Conservation (phyloP, 129 eudicot genomes). For the Lactuca saligna region DNA sequence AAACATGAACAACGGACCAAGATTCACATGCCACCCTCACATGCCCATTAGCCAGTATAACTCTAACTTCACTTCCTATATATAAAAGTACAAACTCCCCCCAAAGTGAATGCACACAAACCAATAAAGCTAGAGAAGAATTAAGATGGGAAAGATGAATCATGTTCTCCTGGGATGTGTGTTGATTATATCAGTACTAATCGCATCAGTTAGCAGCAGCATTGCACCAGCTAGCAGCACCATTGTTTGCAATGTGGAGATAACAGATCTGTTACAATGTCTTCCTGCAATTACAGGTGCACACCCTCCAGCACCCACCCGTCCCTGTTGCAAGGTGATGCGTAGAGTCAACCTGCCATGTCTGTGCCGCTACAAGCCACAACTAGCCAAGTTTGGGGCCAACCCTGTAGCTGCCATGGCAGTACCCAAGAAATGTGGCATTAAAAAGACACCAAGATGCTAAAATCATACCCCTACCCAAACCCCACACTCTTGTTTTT, state of each 20-base stretch:
- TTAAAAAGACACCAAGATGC: slow-evolving; percentile 33
- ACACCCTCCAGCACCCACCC: slow-evolving; percentile 45
- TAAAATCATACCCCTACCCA: neutral
- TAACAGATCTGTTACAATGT: slow-evolving; percentile 44
- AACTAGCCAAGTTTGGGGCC: slow-evolving; percentile 40
- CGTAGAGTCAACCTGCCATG: slow-evolving; percentile 41
- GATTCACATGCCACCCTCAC: slow-evolving; percentile 17
- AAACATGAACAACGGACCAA: slow-evolving; percentile 19
- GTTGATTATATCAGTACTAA: slow-evolving; percentile 6
- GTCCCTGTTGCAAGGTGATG: slow-evolving; percentile 44
- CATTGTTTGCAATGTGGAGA: slow-evolving; percentile 38
- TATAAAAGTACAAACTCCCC: slow-evolving; percentile 1
- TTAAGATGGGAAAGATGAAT: slow-evolving; percentile 15
- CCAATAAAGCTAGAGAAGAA: slow-evolving; percentile 2
- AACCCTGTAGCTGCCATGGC: slow-evolving; percentile 52
- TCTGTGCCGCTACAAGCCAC: slow-evolving; percentile 44
- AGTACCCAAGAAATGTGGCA: slow-evolving; percentile 42
- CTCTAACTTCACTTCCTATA: neutral
- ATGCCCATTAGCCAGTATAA: neutral
- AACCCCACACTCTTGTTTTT: neutral
- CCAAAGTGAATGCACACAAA: neutral
- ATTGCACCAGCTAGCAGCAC: slow-evolving; percentile 19
- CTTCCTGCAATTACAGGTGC: slow-evolving; percentile 51
- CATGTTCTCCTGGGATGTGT: slow-evolving; percentile 14
- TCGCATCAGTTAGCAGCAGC: slow-evolving; percentile 11